Base-by-base conservation (phyloP, 305 asterid species). In the Andrographis paniculata region DNA sequence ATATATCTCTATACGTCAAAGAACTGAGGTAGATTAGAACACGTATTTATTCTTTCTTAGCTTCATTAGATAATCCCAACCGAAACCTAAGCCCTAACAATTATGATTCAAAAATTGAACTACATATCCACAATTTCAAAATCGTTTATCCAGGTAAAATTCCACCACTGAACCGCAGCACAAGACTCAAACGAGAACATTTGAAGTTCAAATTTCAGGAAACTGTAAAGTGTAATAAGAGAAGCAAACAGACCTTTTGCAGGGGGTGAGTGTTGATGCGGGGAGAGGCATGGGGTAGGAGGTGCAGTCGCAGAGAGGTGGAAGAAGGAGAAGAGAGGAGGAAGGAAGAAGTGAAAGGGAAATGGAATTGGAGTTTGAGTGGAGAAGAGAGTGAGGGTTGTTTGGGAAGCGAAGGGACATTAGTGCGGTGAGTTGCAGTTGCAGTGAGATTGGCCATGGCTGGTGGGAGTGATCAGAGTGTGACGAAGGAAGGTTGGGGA, bases 361-460 rank as follows among this genome's bases (percentile, higher is more conserved):
- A 17, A 30, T 45, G 40, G 50, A 40, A 16, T 66, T 54, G 44
- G 55, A 44, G 41, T 39, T 52, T 67, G 48, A 33, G 38, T 10
- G 38, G 38, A 33, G 38, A 13, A 33, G 38, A 33, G 38, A 13
- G 38, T 27, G 33, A 27, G 10, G 9, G 10, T 27, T 6, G 33
- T 5, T 33, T 24, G 30, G 30, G 30, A 24, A 24, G 30, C 40
- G 48, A 39, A 18, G 66, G 56, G 43, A 58, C 44, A 42, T 38
- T 51, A 68, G 47, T 38, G 58, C 62, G 40, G 54, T 47, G 67
- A 42, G 77, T 35, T 33, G 62, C 19, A 20, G 30, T 24, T 24
- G 30, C 6, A 8, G 30, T 3, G 4, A 55, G 55, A 48, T 12
- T 64, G 56, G 56, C 55, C 77, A 74, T 74, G 59, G 72, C 60